phyloP scores from a whole-genome alignment of 2,329 filamentous ascomycete species.

The Cryphonectria naterciae region DNA sequence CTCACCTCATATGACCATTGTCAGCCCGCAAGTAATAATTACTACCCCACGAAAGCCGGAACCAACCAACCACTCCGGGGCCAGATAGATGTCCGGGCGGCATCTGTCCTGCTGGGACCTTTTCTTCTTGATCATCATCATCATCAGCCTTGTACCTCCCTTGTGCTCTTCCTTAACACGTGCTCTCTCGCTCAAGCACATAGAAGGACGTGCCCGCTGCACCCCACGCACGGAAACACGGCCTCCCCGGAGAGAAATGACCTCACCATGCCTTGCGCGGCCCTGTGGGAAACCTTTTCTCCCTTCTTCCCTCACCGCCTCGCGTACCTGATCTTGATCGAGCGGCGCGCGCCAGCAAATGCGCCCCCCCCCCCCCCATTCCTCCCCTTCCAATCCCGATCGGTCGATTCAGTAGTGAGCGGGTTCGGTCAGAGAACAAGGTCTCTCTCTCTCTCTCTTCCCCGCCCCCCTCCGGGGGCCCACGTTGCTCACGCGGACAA shows the following conservation, averaged over 20 bases:
- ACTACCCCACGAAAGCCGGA: neutral
- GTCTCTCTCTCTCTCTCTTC: neutral
- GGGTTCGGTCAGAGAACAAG: neutral
- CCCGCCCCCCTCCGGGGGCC: neutral
- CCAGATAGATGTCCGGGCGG: neutral
- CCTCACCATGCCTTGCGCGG: conserved; percentile 7
- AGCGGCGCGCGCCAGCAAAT: neutral
- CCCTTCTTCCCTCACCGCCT: neutral
- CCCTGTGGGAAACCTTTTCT: neutral
- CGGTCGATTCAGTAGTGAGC: conserved; percentile 6
- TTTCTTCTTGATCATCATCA: neutral
- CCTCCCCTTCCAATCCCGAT: neutral
- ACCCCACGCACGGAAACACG: neutral
- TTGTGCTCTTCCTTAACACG: neutral
- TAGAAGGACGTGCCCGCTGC: neutral
- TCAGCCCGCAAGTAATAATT: neutral
- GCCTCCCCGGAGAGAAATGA: conserved; percentile 5
- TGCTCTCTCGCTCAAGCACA: neutral
- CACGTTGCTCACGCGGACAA: neutral
- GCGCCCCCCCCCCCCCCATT: too few species aligned
- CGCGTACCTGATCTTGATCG: neutral
- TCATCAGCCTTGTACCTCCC: neutral
- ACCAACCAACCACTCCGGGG: neutral
- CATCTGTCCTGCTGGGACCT: neutral
- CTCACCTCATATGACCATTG: neutral